These are phyloP conservation scores for Gracilaria domingensis DNA, from an alignment of 23 red algal genomes.

Conservation along the genomic window DNA sequence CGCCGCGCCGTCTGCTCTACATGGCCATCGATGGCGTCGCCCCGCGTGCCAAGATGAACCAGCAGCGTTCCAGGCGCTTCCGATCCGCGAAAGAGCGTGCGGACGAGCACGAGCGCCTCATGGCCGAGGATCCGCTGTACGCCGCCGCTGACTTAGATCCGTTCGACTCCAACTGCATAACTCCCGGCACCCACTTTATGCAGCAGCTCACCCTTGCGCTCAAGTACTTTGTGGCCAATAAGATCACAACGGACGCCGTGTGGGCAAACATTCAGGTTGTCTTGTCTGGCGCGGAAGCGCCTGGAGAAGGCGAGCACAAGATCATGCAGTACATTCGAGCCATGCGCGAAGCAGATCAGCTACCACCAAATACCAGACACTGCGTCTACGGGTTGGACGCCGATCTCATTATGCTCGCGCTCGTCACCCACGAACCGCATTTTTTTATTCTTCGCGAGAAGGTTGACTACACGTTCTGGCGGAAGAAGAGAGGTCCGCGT, in stretches of 20 bases:
- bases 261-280: conserved; percentile 80
- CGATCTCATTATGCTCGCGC: conserved; percentile 97
- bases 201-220: conserved; percentile 74
- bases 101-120: conserved; percentile 42
- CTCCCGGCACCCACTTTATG: conserved; percentile 98
- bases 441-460: conserved; percentile 96
- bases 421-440: conserved; percentile 98
- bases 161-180: conserved; percentile 99
- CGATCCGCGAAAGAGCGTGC: conserved; percentile 78
- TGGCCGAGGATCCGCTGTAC: conserved; percentile 50
- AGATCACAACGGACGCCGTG: conserved; percentile 71
- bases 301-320: conserved; percentile 99
- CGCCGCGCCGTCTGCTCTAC: conserved; percentile 75
- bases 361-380: conserved; percentile 73
- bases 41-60: conserved; percentile 98
- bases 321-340: conserved; percentile 98
- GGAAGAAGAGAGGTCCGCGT: conserved; percentile 65
- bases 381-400: conserved; percentile 98
- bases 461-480: conserved; percentile 68
- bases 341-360: conserved; percentile 44
- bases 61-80: conserved; percentile 90
- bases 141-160: conserved; percentile 47
- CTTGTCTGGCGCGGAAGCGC: conserved; percentile 85
- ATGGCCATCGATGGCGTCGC: conserved; percentile 96
- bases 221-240: conserved; percentile 84